These are phyloP conservation scores for Podaxis carcinomalis DNA, from an alignment of 768 basidiomycete genomes.

Conservation along the genomic window DNA sequence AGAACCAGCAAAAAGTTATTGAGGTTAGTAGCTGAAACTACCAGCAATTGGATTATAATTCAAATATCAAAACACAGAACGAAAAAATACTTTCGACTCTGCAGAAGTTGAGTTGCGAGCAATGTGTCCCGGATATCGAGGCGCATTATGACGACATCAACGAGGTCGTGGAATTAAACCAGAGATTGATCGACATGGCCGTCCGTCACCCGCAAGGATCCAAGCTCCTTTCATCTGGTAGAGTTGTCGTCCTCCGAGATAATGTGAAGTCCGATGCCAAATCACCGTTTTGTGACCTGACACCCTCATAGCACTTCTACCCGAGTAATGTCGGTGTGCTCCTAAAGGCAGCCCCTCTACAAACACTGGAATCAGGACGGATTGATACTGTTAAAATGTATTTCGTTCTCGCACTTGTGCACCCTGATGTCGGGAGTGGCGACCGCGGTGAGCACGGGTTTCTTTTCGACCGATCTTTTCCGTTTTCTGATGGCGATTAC, in stretches of 20 bases:
- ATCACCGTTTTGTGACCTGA: background rate
- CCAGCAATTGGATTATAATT: conserved; percentile 1
- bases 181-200: conserved; percentile 56
- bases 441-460: conserved; percentile 40
- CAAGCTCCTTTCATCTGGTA: conserved; percentile 66
- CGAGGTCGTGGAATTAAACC: conserved; percentile 60
- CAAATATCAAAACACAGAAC: conserved; percentile 38
- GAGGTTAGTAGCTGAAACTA: conserved; percentile 49
- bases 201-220: conserved; percentile 55
- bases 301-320: conserved; percentile 60
- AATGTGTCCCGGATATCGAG: conserved; percentile 72
- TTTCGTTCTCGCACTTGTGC: conserved; percentile 69
- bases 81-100: conserved; percentile 65
- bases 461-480: background rate
- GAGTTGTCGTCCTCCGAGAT: conserved; percentile 82
- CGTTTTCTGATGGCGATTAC: background rate
- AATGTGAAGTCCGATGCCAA: conserved; percentile 45
- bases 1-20: conserved; percentile 83
- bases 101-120: conserved; percentile 60
- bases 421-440: conserved; percentile 52
- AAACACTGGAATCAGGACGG: conserved; percentile 35
- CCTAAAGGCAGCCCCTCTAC: conserved; percentile 58
- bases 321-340: conserved; percentile 67
- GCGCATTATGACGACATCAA: conserved; percentile 69
- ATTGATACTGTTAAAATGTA: conserved; percentile 53